Percentiles rank a stretch among this genome's conserved stretches.
These are phyloP conservation scores for Melaleuca quinquenervia DNA, from an alignment of 345 rosid species.

Conservation along the genomic window DNA sequence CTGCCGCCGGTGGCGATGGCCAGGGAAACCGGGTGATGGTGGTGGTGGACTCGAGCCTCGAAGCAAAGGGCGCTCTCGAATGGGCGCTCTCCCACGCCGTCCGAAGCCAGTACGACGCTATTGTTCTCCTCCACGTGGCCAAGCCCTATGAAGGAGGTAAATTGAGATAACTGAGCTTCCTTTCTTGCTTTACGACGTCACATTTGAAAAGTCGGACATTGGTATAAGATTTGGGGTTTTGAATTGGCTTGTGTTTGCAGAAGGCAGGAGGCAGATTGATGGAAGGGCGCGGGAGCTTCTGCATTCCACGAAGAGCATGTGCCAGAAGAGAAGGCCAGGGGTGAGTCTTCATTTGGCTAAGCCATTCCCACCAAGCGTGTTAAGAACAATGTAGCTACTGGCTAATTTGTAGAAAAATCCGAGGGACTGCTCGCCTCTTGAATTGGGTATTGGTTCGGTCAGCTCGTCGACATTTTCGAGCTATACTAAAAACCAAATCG, in stretches of 20 bases:
- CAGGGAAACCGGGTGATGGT: conserved; percentile 74
- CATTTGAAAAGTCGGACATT: background rate
- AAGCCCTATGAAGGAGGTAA: conserved; percentile 36
- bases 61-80: conserved; percentile 71
- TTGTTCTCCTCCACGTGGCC: conserved; percentile 49
- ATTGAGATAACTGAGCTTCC: background rate
- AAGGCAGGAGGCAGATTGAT: conserved; percentile 19
- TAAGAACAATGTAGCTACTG: background rate
- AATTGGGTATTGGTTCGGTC: background rate
- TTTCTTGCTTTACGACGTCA: background rate
- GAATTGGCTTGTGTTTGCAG: conserved; percentile 16
- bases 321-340: conserved; percentile 60
- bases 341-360: conserved; percentile 21
- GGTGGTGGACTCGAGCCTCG: conserved; percentile 60
- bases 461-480: background rate
- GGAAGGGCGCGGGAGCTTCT: conserved; percentile 39
- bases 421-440: too few species aligned
- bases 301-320: conserved; percentile 42
- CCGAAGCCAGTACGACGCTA: conserved; percentile 35
- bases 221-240: background rate
- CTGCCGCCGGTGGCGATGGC: background rate
- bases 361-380: background rate
- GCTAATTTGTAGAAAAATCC: background rate
- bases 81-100: conserved; percentile 78
- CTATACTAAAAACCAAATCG: background rate